Conservation (phyloP, 2,329 filamentous ascomycete genomes). For the Alternaria sp. region DNA sequence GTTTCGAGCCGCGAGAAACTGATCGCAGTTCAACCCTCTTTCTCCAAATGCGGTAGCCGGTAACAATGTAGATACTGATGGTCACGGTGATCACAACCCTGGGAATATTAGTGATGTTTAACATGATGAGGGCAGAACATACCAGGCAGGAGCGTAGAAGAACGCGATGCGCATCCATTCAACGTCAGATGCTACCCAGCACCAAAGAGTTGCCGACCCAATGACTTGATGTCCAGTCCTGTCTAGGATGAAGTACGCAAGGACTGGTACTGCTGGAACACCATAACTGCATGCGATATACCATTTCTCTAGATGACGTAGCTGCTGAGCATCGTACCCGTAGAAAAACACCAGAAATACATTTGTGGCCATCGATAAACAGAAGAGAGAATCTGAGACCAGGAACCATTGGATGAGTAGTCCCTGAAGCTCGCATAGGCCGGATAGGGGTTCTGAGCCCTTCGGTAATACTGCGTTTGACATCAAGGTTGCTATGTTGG, state of each 20-base stretch:
- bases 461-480: conserved; percentile 65
- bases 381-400: conserved; percentile 26
- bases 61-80: conserved; percentile 70
- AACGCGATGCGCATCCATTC: conserved; percentile 75
- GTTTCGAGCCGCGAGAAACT: conserved; percentile 24
- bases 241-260: conserved; percentile 72
- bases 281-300: conserved; percentile 78
- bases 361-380: conserved; percentile 74
- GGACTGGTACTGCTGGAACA: conserved; percentile 72
- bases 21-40: conserved; percentile 65
- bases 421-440: conserved; percentile 77
- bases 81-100: conserved; percentile 66
- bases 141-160: conserved; percentile 80
- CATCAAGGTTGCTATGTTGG: conserved; percentile 79
- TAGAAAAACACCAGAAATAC: conserved; percentile 83
- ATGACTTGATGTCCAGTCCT: conserved; percentile 67
- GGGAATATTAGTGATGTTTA: conserved; percentile 14
- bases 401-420: conserved; percentile 81
- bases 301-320: conserved; percentile 73
- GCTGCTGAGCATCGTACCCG: conserved; percentile 70
- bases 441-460: conserved; percentile 49
- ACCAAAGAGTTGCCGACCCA: conserved; percentile 81
- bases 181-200: conserved; percentile 75
- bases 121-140: conserved; percentile 6
- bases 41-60: conserved; percentile 72